Conservation (phyloP, 164 flowering plant genomes). For the Aristolochia californica region DNA sequence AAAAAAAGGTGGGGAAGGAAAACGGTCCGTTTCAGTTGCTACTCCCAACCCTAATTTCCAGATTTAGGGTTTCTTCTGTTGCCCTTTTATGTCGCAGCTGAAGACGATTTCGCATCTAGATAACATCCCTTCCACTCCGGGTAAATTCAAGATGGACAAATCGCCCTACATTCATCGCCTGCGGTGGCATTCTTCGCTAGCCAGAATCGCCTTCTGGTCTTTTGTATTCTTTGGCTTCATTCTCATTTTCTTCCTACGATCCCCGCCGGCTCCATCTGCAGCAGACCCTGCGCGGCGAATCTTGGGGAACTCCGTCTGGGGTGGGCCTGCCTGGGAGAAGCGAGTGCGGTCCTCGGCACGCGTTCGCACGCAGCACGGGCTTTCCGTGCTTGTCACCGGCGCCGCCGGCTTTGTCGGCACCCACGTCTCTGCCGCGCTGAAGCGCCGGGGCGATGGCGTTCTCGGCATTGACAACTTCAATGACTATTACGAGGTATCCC, state of each 20-base stretch:
- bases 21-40: conserved; percentile 1
- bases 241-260: conserved; percentile 51
- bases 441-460: conserved; percentile 84
- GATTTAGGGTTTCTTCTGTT: not conserved
- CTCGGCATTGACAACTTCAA: conserved; percentile 81
- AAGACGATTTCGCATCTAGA: conserved; percentile 47
- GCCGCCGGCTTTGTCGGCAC: conserved; percentile 93
- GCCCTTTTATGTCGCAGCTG: conserved; percentile 29
- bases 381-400: conserved; percentile 80
- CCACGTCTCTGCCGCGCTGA: conserved; percentile 68
- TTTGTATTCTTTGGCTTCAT: conserved; percentile 42
- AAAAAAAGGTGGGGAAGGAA: not conserved
- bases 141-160: conserved; percentile 92
- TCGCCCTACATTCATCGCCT: conserved; percentile 34
- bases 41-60: not conserved
- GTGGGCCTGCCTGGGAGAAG: conserved; percentile 66
- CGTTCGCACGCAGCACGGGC: conserved; percentile 41
- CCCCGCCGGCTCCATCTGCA: conserved; percentile 25
- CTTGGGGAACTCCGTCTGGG: conserved; percentile 38
- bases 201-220: conserved; percentile 65
- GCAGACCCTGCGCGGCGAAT: conserved; percentile 46
- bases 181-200: conserved; percentile 45
- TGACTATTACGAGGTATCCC: conserved; percentile 63
- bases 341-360: conserved; percentile 56
- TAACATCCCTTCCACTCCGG: conserved; percentile 75